Evolutionary conservation across 1,139 yeast species (phyloP).

Genomic region (Geotrichum aggregatum): DNA sequence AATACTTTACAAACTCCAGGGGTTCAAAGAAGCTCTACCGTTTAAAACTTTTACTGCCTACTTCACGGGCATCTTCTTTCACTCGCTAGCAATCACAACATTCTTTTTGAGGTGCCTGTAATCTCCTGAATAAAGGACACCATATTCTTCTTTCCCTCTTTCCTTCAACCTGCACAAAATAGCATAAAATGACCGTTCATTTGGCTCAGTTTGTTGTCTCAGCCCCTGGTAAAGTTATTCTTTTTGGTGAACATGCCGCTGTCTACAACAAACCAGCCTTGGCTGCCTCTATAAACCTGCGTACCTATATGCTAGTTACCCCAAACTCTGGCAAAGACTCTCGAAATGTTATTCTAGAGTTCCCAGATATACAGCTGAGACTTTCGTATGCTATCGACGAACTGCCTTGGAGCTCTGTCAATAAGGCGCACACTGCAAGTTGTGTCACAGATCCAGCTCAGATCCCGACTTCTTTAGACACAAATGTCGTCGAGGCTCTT

Average conservation of each 20-base stretch:
- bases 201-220: constrained; percentile 56
- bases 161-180: neutral
- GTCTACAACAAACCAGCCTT: constrained; percentile 90
- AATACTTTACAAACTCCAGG: no score
- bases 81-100: no score
- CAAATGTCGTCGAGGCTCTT: constrained; percentile 52
- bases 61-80: no score
- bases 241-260: constrained; percentile 96
- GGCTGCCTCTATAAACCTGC: constrained; percentile 78
- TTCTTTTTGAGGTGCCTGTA: neutral
- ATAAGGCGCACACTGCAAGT: constrained; percentile 33
- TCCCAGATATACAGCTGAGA: constrained; percentile 73
- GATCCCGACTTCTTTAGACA: constrained; percentile 55
- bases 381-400: constrained; percentile 58
- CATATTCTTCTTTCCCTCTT: neutral
- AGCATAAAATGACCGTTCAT: constrained; percentile 14
- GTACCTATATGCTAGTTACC: constrained; percentile 70
- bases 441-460: constrained; percentile 17
- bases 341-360: constrained; percentile 55
- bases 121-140: no score
- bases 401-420: constrained; percentile 46
- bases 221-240: constrained; percentile 94
- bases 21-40: no score
- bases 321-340: constrained; percentile 34
- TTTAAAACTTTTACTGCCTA: no score